Percentiles rank a stretch among this genome's conserved stretches.
These are phyloP conservation scores for Buddleja alternifolia DNA, from an alignment of 257 asterid species.

Conservation along the genomic window DNA sequence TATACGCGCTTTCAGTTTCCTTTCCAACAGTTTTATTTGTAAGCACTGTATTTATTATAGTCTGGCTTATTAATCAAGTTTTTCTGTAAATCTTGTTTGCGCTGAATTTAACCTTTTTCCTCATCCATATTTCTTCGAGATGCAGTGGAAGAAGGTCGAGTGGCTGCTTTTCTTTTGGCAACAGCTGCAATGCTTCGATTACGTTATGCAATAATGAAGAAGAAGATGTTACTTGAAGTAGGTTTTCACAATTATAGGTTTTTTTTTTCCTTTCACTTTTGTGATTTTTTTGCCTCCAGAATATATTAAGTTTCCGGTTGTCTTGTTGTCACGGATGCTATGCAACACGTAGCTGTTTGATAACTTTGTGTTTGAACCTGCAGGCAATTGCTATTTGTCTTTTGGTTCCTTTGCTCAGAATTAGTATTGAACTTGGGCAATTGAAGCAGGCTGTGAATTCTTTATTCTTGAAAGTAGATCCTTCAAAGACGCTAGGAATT, in stretches of 20 bases:
- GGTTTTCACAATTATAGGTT: conserved; percentile 20
- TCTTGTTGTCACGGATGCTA: conserved; percentile 8
- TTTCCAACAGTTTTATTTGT: conserved; percentile 92
- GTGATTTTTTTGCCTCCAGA: conserved; percentile 14
- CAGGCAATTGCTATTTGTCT: conserved; percentile 77
- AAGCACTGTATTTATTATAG: conserved; percentile 40
- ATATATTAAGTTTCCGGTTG: neutral
- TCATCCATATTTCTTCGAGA: conserved; percentile 28
- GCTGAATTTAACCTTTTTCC: conserved; percentile 25
- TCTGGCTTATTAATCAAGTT: neutral
- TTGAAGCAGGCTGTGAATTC: conserved; percentile 67
- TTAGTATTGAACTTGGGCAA: conserved; percentile 76
- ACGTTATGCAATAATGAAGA: conserved; percentile 60
- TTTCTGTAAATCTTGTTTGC: conserved; percentile 19
- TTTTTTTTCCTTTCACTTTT: neutral
- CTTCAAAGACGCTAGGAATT: conserved; percentile 63
- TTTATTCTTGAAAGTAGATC: conserved; percentile 55
- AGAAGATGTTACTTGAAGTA: conserved; percentile 73
- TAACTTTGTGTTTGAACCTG: conserved; percentile 34
- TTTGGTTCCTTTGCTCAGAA: conserved; percentile 74
- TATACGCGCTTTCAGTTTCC: conserved; percentile 88
- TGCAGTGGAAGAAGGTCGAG: conserved; percentile 98
- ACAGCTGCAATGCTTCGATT: conserved; percentile 78
- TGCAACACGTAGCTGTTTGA: conserved; percentile 12
- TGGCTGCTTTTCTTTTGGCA: conserved; percentile 89